Base-by-base conservation (phyloP, 2,329 filamentous ascomycete genomes). In the Zasmidium cellare region DNA sequence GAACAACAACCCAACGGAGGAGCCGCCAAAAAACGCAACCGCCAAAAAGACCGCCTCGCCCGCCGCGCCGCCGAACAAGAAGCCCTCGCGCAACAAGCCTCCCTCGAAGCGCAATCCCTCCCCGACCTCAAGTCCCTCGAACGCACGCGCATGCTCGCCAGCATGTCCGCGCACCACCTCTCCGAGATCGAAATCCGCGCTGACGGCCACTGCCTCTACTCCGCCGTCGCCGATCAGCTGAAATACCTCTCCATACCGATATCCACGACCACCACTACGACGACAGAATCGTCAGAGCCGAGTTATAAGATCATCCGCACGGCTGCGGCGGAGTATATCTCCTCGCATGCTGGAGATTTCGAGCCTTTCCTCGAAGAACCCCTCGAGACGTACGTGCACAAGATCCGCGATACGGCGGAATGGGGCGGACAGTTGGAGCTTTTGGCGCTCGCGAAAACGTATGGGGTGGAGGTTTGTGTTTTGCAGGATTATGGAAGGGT, bases 381-480 rank as follows among this genome's bases (percentile, higher is more conserved):
- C 14, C 72, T 97, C 48, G 84, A 84, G 2, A 78, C 78, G 9
- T 96, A 97, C 74, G 82, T 90, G 48, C 76, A 77, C 48, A 91
- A 89, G 76, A 90, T 99, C 59, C 79, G 87, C 62, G 86, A 94
- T 58, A 97, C 92, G 50, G 92, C 91, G 0, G 93, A 96, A 76
- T 99, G 94, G 94, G 94, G 94, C 51, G 94, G 94, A 0, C 91
- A 97, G 79, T 76, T 97, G 62, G 94, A 99, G 79, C 76, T 99
- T 56, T 81, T 87, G 73, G 94, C 94, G 22, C 80, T 99, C 71
- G 90, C 93, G 51, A 87, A 85, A 71, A 85, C 84, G 55, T 97
- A 96, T 68, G 84, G 84, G 2, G 85, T 94, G 11, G 84, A 88
- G 69, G 93, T 97, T 61, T 86, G 87, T 69, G 89, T 99, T 12